Evolutionary conservation across 768 basidiomycete genomes (phyloP).

Genomic region (Cystobasidium tubakii): DNA sequence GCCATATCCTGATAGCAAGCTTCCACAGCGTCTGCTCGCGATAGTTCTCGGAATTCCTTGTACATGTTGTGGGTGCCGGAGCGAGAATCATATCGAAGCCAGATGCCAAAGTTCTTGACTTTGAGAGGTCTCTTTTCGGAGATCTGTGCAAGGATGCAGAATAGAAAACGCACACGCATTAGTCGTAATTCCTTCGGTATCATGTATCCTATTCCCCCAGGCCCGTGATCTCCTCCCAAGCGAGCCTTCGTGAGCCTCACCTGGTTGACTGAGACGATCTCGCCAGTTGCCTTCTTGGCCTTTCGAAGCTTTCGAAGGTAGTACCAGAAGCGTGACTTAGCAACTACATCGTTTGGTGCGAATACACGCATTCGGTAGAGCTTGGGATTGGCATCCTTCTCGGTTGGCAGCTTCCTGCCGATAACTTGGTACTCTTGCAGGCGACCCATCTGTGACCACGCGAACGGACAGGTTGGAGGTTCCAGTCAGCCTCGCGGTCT

Average conservation of each 20-base stretch:
- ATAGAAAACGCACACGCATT: neutral
- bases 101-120: slow-evolving; percentile 99
- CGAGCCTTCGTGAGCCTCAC: too few species aligned
- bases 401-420: slow-evolving; percentile 92
- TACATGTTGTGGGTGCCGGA: slow-evolving; percentile 99
- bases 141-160: slow-evolving; percentile 57
- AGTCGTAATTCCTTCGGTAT: neutral
- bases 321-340: slow-evolving; percentile 99
- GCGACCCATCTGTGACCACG: slow-evolving; percentile 50
- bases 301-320: slow-evolving; percentile 97
- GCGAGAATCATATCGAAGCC: slow-evolving; percentile 98
- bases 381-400: slow-evolving; percentile 87
- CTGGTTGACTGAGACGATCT: slow-evolving; percentile 96
- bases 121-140: slow-evolving; percentile 95
- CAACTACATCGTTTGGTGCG: slow-evolving; percentile 95
- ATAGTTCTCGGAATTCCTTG: slow-evolving; percentile 90
- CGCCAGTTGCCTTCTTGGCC: slow-evolving; percentile 98
- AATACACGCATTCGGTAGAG: slow-evolving; percentile 99
- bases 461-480: neutral
- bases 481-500: neutral
- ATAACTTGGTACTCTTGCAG: slow-evolving; percentile 87
- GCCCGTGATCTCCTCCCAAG: too few species aligned
- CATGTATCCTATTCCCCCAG: too few species aligned
- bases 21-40: slow-evolving; percentile 90
- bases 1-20: slow-evolving; percentile 99